These are phyloP conservation scores for Fusarium proliferatum DNA, from an alignment of 2,329 filamentous ascomycete genomes.

Conservation along the genomic window DNA sequence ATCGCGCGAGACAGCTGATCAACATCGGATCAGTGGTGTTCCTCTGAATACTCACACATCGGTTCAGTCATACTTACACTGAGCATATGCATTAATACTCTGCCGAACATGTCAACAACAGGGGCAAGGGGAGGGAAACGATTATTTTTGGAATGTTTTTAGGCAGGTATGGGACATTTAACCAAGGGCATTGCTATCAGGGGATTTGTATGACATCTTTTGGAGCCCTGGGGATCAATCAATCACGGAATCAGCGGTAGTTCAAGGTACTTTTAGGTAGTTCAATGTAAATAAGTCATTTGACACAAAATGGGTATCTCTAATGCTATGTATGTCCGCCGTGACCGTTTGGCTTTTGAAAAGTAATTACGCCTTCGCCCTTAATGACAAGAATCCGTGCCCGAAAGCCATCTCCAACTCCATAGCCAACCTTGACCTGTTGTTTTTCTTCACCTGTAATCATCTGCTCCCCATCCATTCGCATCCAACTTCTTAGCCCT, in stretches of 20 bases:
- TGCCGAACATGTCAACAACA: background rate
- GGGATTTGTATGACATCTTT: background rate
- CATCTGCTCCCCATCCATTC: background rate
- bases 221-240: background rate
- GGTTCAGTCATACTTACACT: fast-evolving
- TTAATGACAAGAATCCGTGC: background rate
- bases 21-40: background rate
- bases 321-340: constrained; percentile 27
- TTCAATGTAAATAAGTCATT: constrained; percentile 2
- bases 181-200: background rate
- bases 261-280: background rate
- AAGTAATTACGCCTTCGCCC: constrained; percentile 10
- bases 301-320: constrained; percentile 35
- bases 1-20: background rate
- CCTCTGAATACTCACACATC: background rate
- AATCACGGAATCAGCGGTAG: background rate
- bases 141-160: background rate
- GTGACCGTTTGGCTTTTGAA: constrained; percentile 13
- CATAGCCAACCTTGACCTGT: background rate
- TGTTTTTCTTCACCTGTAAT: constrained; percentile 1
- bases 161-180: background rate
- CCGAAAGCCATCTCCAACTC: background rate
- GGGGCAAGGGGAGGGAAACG: no score
- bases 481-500: background rate
- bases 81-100: no score